Evolutionary conservation across 2,329 filamentous ascomycete species (phyloP), one percentile per base, ranked within the genome.

Genomic region (Epichloe elymi): DNA sequence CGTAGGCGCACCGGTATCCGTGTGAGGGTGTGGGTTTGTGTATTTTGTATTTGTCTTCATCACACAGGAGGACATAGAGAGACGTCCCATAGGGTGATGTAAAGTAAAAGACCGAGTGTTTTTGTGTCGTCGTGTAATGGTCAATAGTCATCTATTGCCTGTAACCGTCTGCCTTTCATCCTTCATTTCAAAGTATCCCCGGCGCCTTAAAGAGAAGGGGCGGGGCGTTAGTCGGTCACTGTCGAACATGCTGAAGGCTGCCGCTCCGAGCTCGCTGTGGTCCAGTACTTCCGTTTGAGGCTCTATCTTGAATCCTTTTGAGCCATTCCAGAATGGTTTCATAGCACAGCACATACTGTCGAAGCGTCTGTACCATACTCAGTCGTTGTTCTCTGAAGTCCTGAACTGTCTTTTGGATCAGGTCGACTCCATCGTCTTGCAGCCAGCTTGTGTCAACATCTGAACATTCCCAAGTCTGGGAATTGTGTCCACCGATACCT

Each of bases 261-360:
- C 64, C 65, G 53, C 63, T 66, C 49, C 63, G 58, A 46, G 54
- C 54, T 46, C 63, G 57, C 17, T 58, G 58, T 36, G 55, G 55
- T n/a, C 57, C 58, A 36, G 54, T 54, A 1, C 53, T 48, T 19
- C 50, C 53, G 38, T 39, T 58, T 48, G 53, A 48, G 45, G 54
- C 53, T 36, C 59, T 48, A 33, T 67, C 73, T 50, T 79, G 70
- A 39, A 73, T 59, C 55, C 76, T 68, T 59, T 67, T 70, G 30
- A 93, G 67, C 89, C 91, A 98, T 67, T 97, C 91, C 50, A 94
- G 71, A 6, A 97, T 77, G 40, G 87, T 94, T 71, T 98, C 93
- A 66, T 98, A 98, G 67, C 93, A 98, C 36, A 98, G 79, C 47
- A 96, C 91, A 69, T 86, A 97, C 65, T 98, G 93, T 54, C 88